Base-by-base conservation (phyloP, 495 filamentous ascomycete species). In the Daldinia caldariorum region DNA sequence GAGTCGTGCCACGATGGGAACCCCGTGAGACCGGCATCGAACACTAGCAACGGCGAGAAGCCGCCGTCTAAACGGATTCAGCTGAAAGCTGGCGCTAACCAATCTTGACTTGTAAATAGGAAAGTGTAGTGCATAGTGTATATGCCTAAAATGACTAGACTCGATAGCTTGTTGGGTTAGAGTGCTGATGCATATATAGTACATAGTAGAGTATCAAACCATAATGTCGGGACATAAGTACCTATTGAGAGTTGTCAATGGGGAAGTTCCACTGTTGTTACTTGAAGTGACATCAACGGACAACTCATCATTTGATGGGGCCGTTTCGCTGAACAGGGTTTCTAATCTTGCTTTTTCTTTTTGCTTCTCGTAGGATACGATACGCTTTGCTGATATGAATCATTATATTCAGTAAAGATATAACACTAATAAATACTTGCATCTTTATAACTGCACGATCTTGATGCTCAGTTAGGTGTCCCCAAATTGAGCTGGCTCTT, bases 11-110 rank as follows among this genome's bases (percentile, higher is more conserved):
- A 29, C 31, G 14, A 37, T 12, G 22, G 38, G 38, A 56, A 54
- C 47, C 32, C 13, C 35, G 26, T 49, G 45, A 49, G 37, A 53
- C 51, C 58, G 59, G 41, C 35, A 49, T 55, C 20, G 49, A 62
- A 62, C 51, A 50, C 47, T 37, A 41, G 49, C 53, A 59, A 67
- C 59, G 60, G 69, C 63, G 69, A 67, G 69, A 37, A 66, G 16
- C 68, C 57, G 16, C 68, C 57, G 49, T 13, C 34, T 20, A 34
- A 35, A 35, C 34, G 34, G 34, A 35, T 35, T 35, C 2, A 35
- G 22, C 60, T 59, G 38, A 13, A 20, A 67, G 57, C 58, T 12
- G 18, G 49, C 16, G 62, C 7, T 22, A 35, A 66, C 31, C 56
- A 66, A 35, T 35, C 35, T 54, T 13, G 26, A 43, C 7, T 43